Evolutionary conservation across 2,329 filamentous ascomycete species (phyloP), one percentile per base, ranked within the genome.

Genomic region (Davidsoniella virescens): DNA sequence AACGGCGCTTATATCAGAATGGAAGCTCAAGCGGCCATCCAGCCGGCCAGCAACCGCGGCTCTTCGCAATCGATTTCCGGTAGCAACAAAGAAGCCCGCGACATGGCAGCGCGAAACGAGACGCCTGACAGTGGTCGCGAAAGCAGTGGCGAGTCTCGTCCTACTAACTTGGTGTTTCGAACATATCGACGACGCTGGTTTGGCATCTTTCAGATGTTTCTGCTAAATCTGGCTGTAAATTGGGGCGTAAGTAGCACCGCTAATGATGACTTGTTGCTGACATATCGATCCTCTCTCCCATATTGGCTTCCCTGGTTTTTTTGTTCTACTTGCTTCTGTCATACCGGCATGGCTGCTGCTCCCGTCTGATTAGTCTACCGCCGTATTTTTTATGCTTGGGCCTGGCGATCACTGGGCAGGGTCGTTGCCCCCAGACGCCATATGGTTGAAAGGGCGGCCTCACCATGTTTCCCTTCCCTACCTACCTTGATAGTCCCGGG

Each of bases 171-270:
- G 23, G 29, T 49, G 53, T 70, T 69, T 50, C 63, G 63, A 49
- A 68, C 66, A 9, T 96, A 96, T 63, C 90, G 84, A 66, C 76
- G 87, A 60, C 76, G 92, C 42, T 98, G 87, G 80, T 84, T 94
- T 62, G 92, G 92, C 1, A 69, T 98, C 47, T 67, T 76, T 18
- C 85, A 94, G 64, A 67, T 96, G 60, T 82, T 87, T 5, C 65
- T 96, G 59, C 70, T 96, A 65, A 98, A 96, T 62, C 82, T 95
- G 51, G 78, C 96, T 54, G 82, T 94, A 40, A 93, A 85, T 60
- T 96, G 90, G 90, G 87, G 93, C 75, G 86, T 92, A 73, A 72
- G 86, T 80, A 17, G 44, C 41, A n/a, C n/a, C n/a, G 18, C 17
- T 43, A 18, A 43, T 43, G 5, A 25, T 20, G 14, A 43, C 25